phyloP scores from a whole-genome alignment of 148 eudicot species.

The Suaeda aralocaspica region DNA sequence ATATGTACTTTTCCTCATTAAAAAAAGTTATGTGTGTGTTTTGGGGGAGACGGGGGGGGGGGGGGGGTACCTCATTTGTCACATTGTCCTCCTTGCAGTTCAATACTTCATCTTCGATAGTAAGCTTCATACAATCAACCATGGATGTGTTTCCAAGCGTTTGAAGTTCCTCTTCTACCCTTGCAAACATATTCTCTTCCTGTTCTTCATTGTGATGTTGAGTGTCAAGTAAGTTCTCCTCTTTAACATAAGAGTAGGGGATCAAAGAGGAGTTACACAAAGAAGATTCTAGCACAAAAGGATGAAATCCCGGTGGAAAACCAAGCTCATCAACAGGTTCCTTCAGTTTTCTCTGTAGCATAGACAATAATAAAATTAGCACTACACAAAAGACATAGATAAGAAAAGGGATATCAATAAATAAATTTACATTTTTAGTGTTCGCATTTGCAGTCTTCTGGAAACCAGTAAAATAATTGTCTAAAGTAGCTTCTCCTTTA shows the following conservation, averaged over 20 bases:
- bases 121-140: slow-evolving; percentile 32
- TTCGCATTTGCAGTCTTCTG: slow-evolving; percentile 13
- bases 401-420: slow-evolving; percentile 1
- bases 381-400: background rate
- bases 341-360: slow-evolving; percentile 34
- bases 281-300: slow-evolving; percentile 24
- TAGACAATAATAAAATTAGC: slow-evolving; percentile 6
- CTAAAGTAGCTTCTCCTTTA: slow-evolving; percentile 14
- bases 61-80: slow-evolving; percentile 60
- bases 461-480: background rate
- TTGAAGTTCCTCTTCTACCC: slow-evolving; percentile 56
- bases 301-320: slow-evolving; percentile 85
- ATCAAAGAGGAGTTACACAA: slow-evolving; percentile 18
- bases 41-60: too few species aligned
- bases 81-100: slow-evolving; percentile 26
- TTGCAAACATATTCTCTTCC: slow-evolving; percentile 39
- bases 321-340: slow-evolving; percentile 53
- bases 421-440: slow-evolving; percentile 33
- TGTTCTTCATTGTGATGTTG: slow-evolving; percentile 19
- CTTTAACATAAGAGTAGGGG: slow-evolving; percentile 28
- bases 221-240: slow-evolving; percentile 17
- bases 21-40: too few species aligned
- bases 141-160: slow-evolving; percentile 44
- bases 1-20: too few species aligned
- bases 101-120: slow-evolving; percentile 52